A percentile compares a stretch with the other conserved stretches of the same genome.
phyloP scores from a whole-genome alignment of 2,329 filamentous ascomycete genomes.

The Cladorrhinum sp. region DNA sequence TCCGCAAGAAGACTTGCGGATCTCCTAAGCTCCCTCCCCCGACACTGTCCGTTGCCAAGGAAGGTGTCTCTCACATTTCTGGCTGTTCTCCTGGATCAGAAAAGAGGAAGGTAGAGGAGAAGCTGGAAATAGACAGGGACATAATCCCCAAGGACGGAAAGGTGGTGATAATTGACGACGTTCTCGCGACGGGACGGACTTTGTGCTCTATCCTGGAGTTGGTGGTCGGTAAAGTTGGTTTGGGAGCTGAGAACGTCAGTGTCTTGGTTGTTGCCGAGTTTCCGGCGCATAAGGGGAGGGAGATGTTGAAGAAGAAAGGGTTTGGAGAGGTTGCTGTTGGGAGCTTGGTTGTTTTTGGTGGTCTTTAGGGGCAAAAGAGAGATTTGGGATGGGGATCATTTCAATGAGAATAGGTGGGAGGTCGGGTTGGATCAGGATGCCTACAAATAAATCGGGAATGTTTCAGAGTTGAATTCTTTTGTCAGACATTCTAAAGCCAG shows the following conservation, averaged over 20 bases:
- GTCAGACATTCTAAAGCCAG: too few species aligned
- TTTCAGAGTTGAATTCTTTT: too few species aligned
- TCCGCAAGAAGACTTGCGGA: conserved; percentile 46
- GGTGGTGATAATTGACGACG: conserved; percentile 60
- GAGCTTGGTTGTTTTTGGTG: conserved; percentile 52
- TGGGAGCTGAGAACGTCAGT: conserved; percentile 36
- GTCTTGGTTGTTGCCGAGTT: conserved; percentile 59
- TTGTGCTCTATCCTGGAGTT: conserved; percentile 52
- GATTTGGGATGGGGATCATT: not conserved
- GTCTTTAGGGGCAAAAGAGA: conserved; percentile 31
- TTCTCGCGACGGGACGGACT: conserved; percentile 55
- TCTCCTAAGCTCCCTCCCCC: conserved; percentile 55
- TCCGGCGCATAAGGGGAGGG: conserved; percentile 50
- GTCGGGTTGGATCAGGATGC: too few species aligned
- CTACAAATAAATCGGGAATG: too few species aligned
- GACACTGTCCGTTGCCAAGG: conserved; percentile 46
- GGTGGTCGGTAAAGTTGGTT: conserved; percentile 38
- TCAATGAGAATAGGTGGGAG: too few species aligned
- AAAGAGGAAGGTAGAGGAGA: conserved; percentile 29
- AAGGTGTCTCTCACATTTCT: conserved; percentile 51
- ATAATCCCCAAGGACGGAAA: conserved; percentile 38
- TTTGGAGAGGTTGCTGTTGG: conserved; percentile 51
- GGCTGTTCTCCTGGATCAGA: conserved; percentile 31
- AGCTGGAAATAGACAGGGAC: conserved; percentile 50
- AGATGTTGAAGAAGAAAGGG: conserved; percentile 42